Percentiles rank a stretch among this genome's conserved stretches.
Evolutionary conservation across 108 stramenopile genomes (phyloP).

Genomic region (Nannochloropsis granulata): DNA sequence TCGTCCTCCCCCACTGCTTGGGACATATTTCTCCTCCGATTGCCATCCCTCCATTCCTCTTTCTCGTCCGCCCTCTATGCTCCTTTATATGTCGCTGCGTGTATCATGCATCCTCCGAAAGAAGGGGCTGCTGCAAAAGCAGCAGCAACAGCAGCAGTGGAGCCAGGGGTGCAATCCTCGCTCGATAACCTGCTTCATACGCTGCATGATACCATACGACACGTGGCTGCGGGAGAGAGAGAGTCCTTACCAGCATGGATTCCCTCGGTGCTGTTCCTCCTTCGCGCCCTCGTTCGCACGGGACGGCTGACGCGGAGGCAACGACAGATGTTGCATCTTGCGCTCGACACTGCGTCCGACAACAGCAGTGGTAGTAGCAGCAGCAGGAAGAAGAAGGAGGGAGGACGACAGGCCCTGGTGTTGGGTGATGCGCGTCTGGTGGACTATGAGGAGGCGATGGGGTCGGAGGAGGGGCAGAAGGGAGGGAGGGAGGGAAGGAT

Average conservation of each 20-base stretch:
- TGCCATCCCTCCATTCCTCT: background rate
- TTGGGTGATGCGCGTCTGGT: background rate
- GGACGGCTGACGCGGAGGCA: background rate
- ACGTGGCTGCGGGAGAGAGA: background rate
- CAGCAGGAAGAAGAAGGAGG: background rate
- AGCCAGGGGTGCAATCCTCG: background rate
- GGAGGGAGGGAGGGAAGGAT: too few species aligned
- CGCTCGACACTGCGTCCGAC: background rate
- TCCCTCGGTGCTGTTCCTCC: background rate
- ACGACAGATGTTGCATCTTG: background rate
- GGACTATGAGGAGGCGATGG: background rate
- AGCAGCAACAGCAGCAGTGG: background rate
- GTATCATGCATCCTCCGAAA: background rate
- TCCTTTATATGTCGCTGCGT: background rate
- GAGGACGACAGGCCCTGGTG: background rate
- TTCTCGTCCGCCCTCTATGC: background rate
- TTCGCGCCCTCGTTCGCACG: background rate
- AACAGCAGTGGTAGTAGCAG: background rate
- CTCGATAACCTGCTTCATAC: background rate
- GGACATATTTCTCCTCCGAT: background rate
- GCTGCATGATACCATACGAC: background rate
- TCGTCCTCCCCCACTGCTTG: background rate
- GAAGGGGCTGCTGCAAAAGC: background rate
- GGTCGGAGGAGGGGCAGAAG: background rate
- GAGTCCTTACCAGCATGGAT: background rate